Percentiles rank a stretch among this genome's conserved stretches.
These are phyloP conservation scores for Candida morakotiae DNA, from an alignment of 805 yeast genomes.

Conservation along the genomic window DNA sequence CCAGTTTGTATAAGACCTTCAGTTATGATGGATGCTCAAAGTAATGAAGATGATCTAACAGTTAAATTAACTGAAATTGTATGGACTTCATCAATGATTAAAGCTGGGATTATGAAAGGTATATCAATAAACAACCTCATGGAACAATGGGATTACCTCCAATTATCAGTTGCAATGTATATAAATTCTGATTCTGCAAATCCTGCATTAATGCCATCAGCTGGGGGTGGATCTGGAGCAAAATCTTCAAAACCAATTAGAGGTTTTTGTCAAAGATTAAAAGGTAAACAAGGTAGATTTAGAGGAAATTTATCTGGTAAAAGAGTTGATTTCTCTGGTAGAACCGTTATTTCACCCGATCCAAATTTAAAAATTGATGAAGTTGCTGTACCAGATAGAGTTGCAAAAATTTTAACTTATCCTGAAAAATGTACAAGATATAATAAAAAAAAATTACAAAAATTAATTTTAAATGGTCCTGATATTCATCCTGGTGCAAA, in stretches of 20 bases:
- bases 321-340: slow-evolving; percentile 96
- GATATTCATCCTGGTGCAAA: slow-evolving; percentile 94
- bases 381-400: slow-evolving; percentile 97
- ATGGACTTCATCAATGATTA: slow-evolving; percentile 91
- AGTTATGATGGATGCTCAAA: slow-evolving; percentile 85
- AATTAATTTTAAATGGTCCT: slow-evolving; percentile 79
- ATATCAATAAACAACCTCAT: slow-evolving; percentile 86
- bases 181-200: slow-evolving; percentile 93
- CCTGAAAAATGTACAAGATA: slow-evolving; percentile 93
- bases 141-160: slow-evolving; percentile 99
- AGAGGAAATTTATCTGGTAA: slow-evolving; percentile 98
- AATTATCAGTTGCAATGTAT: slow-evolving; percentile 93
- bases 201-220: slow-evolving; percentile 72
- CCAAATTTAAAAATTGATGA: slow-evolving; percentile 93
- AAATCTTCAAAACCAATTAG: slow-evolving; percentile 75
- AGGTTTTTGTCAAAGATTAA: slow-evolving; percentile 94
- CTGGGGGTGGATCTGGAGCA: slow-evolving; percentile 43
- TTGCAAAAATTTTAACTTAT: slow-evolving; percentile 91
- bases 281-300: slow-evolving; percentile 98
- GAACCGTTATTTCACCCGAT: slow-evolving; percentile 98
- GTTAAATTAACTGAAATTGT: slow-evolving; percentile 95
- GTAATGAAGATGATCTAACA: slow-evolving; percentile 96
- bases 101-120: slow-evolving; percentile 94
- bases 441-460: slow-evolving; percentile 73
- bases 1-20: slow-evolving; percentile 99